Evolutionary conservation across 2,329 filamentous ascomycete species (phyloP).

Genomic region (Cercospora nicotianae): DNA sequence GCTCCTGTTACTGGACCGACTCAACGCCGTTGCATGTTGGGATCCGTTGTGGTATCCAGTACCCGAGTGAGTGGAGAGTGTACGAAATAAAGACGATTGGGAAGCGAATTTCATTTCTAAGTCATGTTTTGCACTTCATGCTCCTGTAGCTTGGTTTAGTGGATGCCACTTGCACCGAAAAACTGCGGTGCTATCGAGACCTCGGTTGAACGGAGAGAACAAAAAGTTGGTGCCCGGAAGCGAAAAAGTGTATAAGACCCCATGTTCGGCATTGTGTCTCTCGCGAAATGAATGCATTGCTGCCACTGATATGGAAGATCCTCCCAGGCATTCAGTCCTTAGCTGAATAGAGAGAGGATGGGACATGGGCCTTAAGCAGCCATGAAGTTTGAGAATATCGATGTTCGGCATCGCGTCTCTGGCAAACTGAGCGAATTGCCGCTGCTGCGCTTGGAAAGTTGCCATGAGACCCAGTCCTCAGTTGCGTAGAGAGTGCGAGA

Average conservation of each 20-base stretch:
- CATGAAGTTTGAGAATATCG: not conserved
- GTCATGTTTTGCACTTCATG: not conserved
- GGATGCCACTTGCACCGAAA: not conserved
- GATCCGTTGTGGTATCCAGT: not conserved
- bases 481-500: not conserved
- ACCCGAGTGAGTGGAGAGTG: not conserved
- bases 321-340: not conserved
- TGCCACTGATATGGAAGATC: not conserved
- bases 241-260: not conserved
- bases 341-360: not conserved
- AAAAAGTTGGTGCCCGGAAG: not conserved
- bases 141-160: not conserved
- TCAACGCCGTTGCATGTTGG: not conserved
- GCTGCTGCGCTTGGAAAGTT: not conserved
- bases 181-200: not conserved
- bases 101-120: not conserved
- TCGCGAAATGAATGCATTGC: not conserved
- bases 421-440: not conserved
- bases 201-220: not conserved
- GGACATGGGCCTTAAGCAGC: not conserved
- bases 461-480: not conserved
- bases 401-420: not conserved
- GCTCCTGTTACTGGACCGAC: not conserved
- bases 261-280: not conserved
- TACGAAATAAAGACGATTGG: not conserved